Evolutionary conservation across 2,329 filamentous ascomycete genomes (phyloP), one percentile per base, ranked within the genome.

Genomic region (Talaromyces pinophilus): DNA sequence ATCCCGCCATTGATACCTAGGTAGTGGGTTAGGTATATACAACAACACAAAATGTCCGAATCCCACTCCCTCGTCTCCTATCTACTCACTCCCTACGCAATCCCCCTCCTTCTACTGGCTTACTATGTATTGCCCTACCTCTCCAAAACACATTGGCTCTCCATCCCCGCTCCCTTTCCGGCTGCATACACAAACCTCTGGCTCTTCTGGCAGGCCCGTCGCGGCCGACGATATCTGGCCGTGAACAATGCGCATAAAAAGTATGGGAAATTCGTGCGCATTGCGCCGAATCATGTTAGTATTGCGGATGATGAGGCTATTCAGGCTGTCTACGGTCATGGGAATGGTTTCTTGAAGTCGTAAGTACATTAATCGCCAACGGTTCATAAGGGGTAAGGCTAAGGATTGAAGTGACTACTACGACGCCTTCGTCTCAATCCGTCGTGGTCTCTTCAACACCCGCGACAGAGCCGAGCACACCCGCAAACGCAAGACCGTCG

Each of bases 341-440:
- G 90, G 7, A 92, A 92, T 73, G 90, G 90, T 0, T 91, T 92
- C 71, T 74, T 92, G 67, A 92, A 92, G 76, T 82, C 88, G 85
- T 90, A 77, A 62, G 84, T 81, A 25, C 10, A 46, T 7, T 30
- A 30, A 30, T 30, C 28, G 5, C 28, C 28, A 30, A 30, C 28
- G 6, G 28, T 7, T 30, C 28, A 7, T 30, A 30, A 30, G 5
- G 5, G 28, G 5, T 30, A 30, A 30, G 28, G 28, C 28, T 30
- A 8, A 42, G 19, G 30, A 25, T 38, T 6, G 10, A 10, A 92
- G 90, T 50, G 89, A 94, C 2, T 97, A 93, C 80, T 97, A 97
- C 72, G 92, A 96, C 73, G 91, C 92, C 60, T 97, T 97, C 72
- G 92, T 97, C 64, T 93, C 91, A 13, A 96, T 96, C 73, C 87